Conservation (phyloP, 306 rosid species). For the Astragalus glycyphyllos region DNA sequence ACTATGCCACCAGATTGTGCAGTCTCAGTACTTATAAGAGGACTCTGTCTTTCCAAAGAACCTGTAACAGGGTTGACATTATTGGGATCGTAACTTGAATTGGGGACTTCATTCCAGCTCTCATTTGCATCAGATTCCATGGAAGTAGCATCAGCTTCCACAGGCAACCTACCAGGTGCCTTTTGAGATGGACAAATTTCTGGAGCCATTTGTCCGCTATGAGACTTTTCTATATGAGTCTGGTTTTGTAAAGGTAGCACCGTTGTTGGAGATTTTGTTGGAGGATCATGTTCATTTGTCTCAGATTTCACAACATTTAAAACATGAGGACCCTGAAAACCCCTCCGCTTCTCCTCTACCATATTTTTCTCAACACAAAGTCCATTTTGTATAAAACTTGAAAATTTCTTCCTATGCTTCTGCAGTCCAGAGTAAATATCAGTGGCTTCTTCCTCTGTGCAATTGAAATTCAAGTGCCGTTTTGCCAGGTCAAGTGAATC, state of each 20-base stretch:
- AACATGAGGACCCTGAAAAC: too few species aligned
- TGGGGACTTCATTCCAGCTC: neutral
- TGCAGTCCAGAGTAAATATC: constrained; percentile 55
- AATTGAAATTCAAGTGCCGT: constrained; percentile 59
- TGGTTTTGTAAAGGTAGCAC: constrained; percentile 40
- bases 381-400: constrained; percentile 39
- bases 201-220: constrained; percentile 8
- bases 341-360: too few species aligned
- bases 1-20: neutral
- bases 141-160: constrained; percentile 36
- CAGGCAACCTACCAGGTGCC: constrained; percentile 32
- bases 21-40: constrained; percentile 31
- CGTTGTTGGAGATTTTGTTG: constrained; percentile 32
- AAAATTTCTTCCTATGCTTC: constrained; percentile 53
- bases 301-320: too few species aligned
- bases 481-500: constrained; percentile 66
- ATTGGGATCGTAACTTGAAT: constrained; percentile 20
- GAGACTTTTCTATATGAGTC: constrained; percentile 23
- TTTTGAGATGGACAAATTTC: constrained; percentile 30
- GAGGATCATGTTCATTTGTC: neutral
- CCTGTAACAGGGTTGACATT: constrained; percentile 27
- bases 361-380: neutral
- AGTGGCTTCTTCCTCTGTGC: constrained; percentile 64
- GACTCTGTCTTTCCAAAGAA: constrained; percentile 41
- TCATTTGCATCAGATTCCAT: constrained; percentile 31